Conservation (phyloP, 768 basidiomycete species). For the Lactarius psammicola region DNA sequence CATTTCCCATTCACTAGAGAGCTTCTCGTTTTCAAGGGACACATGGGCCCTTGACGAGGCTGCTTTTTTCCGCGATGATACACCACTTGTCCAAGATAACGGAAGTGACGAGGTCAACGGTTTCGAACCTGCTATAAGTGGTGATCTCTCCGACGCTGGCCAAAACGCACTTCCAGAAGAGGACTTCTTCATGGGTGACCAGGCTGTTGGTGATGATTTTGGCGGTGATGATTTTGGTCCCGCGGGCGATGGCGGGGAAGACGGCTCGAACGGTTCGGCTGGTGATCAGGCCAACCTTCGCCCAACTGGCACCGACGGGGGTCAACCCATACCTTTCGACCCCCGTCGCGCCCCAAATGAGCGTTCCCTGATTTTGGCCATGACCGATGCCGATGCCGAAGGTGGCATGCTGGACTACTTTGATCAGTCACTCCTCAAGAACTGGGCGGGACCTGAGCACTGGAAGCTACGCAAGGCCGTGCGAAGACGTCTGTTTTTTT, state of each 20-base stretch:
- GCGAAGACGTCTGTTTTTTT: slow-evolving; percentile 60
- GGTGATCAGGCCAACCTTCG: slow-evolving; percentile 39
- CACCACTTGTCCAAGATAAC: slow-evolving; percentile 42
- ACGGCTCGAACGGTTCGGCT: slow-evolving; percentile 45
- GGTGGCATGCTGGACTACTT: slow-evolving; percentile 82
- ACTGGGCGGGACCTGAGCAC: slow-evolving; percentile 99
- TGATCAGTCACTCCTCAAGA: slow-evolving; percentile 81
- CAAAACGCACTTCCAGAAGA: slow-evolving; percentile 43
- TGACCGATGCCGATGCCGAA: slow-evolving; percentile 67
- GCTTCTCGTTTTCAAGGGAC: slow-evolving; percentile 80
- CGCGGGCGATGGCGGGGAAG: slow-evolving; percentile 33
- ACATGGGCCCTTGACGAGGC: slow-evolving; percentile 60
- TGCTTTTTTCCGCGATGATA: slow-evolving; percentile 57
- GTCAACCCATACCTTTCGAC: slow-evolving; percentile 75
- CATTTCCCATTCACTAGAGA: slow-evolving; percentile 77
- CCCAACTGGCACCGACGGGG: slow-evolving; percentile 49
- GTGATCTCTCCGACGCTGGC: slow-evolving; percentile 41
- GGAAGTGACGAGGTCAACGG: slow-evolving; percentile 41
- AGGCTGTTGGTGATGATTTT: slow-evolving; percentile 52
- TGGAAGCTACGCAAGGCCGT: slow-evolving; percentile 91
- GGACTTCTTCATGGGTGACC: slow-evolving; percentile 68
- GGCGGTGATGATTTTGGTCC: slow-evolving; percentile 33
- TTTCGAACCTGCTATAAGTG: slow-evolving; percentile 40
- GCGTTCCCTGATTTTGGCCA: slow-evolving; percentile 81
- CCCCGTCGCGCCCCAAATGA: slow-evolving; percentile 74